phyloP scores from a whole-genome alignment of 257 asterid species.

The Buddleja alternifolia region DNA sequence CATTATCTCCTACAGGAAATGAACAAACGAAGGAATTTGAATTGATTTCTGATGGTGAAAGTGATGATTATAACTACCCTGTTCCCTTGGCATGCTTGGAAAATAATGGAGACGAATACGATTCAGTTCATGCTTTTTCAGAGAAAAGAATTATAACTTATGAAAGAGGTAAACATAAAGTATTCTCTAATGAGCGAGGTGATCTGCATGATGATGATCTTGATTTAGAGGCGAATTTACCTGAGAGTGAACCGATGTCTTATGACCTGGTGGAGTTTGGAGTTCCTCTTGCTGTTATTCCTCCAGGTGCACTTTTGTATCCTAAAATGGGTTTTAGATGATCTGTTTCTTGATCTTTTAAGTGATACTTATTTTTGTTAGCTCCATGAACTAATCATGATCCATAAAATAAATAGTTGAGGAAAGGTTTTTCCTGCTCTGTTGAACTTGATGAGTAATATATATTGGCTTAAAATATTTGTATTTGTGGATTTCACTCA shows the following conservation, averaged over 20 bases:
- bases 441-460: too few relatives aligned
- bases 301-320: slow-evolving; percentile 30
- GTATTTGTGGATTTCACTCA: not conserved
- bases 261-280: slow-evolving; percentile 10
- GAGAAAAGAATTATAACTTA: slow-evolving; percentile 16
- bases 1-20: slow-evolving; percentile 18
- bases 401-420: slow-evolving; percentile 1
- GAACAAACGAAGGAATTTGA: slow-evolving; percentile 17
- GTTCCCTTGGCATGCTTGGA: slow-evolving; percentile 12
- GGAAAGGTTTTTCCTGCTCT: not conserved
- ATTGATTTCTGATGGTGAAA: slow-evolving; percentile 27
- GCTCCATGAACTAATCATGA: not conserved
- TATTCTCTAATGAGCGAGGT: not conserved
- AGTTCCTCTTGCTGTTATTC: slow-evolving; percentile 30
- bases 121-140: not conserved
- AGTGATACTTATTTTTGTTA: not conserved
- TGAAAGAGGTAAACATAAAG: not conserved
- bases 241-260: slow-evolving; percentile 18
- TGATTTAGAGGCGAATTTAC: slow-evolving; percentile 17
- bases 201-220: not conserved
- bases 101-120: slow-evolving; percentile 11
- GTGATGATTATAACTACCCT: slow-evolving; percentile 7
- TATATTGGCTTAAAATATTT: too few relatives aligned
- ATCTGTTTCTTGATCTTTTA: not conserved
- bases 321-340: not conserved